Base-by-base conservation (phyloP, 148 eudicot species). In the Agrostemma githago region DNA sequence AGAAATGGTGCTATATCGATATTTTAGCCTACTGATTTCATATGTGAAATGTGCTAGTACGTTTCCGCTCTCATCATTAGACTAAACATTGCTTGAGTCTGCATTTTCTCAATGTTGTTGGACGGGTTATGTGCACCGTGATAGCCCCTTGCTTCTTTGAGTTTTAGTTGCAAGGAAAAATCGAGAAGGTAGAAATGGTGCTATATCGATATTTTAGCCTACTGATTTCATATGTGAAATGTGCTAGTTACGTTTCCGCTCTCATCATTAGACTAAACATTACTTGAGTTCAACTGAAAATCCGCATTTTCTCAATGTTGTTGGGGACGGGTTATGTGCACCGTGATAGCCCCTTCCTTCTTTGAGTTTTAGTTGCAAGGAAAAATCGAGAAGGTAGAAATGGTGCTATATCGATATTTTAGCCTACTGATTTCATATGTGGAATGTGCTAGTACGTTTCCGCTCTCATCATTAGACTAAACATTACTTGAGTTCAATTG, bases 291-390 rank as follows among this genome's bases (percentile, higher is more conserved):
- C 38, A 41, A n/a, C 19, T 9, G 12, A 0, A 12, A 12, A 40
- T 62, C 19, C 21, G 5, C 15, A 5, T 59, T 6, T 5, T 60
- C 8, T 58, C n/a, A 59, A 64, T 42, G n/a, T 38, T 70, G 51
- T 72, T 37, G 14, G 10, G 9, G 42, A 68, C 42, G 34, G 62
- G 39, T 5, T 17, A 34, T 40, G 3, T 67, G 79, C 83, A 80
- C 83, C 73, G 10, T 16, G 74, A 46, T 80, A 80, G 79, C 83
- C 83, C 79, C 79, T 80, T 80, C 77, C 70, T 60, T 76, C 71
- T 61, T 21, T 37, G 70, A 76, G 79, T 76, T 43, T 76, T 76
- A 60, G 77, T 60, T 5, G 79, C 65, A 72, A 76, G 83, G 83
- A 80, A 76, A 66, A n/a, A 60, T 66, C 77, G 79, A 80, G 83